Evolutionary conservation across 2,329 filamentous ascomycete species (phyloP), one percentile per base, ranked within the genome.

Genomic region (Plenodomus biglobosus): DNA sequence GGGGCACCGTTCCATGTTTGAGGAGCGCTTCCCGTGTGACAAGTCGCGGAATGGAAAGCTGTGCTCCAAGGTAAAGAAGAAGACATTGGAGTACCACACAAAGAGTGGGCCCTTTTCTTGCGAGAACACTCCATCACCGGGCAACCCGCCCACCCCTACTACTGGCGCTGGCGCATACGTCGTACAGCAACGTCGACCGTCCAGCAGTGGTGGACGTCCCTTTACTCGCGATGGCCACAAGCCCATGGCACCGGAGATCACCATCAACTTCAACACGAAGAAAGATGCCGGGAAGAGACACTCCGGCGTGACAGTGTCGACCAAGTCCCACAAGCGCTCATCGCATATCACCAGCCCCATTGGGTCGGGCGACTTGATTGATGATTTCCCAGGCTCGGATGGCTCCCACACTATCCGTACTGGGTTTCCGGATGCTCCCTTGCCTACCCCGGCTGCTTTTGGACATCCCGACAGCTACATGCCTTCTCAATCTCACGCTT

Each of bases 111-210:
- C 48, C 2, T 42, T 52, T 13, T 45, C 53, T 24, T 64, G 60
- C 34, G 62, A 66, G 27, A 57, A 62, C 11, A 61, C 62, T 1
- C 58, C 65, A 3, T 69, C 67, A 22, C 68, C 66, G 8, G 53
- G 59, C 44, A 62, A 63, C 35, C 68, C 68, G n/a, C 55, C 65
- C 16, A 70, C 68, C 3, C 67, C 68, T 1, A 59, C 68, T 1
- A 59, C 53, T 17, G 58, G 55, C 8, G 47, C 53, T 10, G 58
- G 56, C 4, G 58, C 59, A 40, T 66, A 63, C 44, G 34, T 61
- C 3, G 58, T 63, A 1, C 54, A 68, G 36, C 38, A 52, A 40
- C 64, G 62, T 8, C 58, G 59, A 18, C 62, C 65, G 16, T 64
- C 65, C 18, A 48, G 47, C 3, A 59, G 50, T 35, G 52, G 55